Percentiles rank a stretch among this genome's conserved stretches.
Evolutionary conservation across 1,284 basidiomycete genomes (phyloP).

Genomic region (Ceratobasidium sp.): DNA sequence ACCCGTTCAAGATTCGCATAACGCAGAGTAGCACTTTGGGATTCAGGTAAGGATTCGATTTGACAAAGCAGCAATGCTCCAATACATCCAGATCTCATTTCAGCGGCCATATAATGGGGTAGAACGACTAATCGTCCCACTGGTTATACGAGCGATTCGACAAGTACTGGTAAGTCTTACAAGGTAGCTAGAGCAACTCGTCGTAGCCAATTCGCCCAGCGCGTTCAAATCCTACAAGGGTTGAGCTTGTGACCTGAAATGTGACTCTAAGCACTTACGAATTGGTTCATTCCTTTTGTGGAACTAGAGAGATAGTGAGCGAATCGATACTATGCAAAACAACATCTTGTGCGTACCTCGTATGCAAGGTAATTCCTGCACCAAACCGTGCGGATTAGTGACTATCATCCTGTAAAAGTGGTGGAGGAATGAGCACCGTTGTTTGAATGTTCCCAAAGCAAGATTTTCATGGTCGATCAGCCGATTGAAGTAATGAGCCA

Average conservation of each 20-base stretch:
- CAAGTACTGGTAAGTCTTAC: constrained; percentile 60
- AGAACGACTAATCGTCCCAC: constrained; percentile 69
- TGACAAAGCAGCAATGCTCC: constrained; percentile 63
- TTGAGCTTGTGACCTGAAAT: neutral
- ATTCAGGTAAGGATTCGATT: constrained; percentile 68
- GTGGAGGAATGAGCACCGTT: constrained; percentile 60
- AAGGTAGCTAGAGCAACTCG: constrained; percentile 42
- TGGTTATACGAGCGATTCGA: constrained; percentile 71
- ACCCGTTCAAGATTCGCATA: constrained; percentile 72
- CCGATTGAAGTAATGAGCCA: constrained; percentile 72
- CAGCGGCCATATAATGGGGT: no score
- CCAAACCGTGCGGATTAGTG: constrained; percentile 66
- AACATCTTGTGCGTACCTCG: constrained; percentile 37
- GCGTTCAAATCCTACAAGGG: constrained; percentile 16
- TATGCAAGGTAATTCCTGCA: constrained; percentile 55
- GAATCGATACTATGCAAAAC: neutral
- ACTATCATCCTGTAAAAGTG: constrained; percentile 56
- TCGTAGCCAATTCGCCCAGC: constrained; percentile 17
- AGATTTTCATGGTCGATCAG: constrained; percentile 77
- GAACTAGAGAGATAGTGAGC: constrained; percentile 33
- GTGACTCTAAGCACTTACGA: constrained; percentile 60
- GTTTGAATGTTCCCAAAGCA: constrained; percentile 74
- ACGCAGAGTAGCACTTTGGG: constrained; percentile 65
- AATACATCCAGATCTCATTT: neutral
- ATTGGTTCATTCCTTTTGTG: constrained; percentile 68